phyloP scores from a whole-genome alignment of 495 filamentous ascomycete genomes.

The Aspergillus bridgeri region DNA sequence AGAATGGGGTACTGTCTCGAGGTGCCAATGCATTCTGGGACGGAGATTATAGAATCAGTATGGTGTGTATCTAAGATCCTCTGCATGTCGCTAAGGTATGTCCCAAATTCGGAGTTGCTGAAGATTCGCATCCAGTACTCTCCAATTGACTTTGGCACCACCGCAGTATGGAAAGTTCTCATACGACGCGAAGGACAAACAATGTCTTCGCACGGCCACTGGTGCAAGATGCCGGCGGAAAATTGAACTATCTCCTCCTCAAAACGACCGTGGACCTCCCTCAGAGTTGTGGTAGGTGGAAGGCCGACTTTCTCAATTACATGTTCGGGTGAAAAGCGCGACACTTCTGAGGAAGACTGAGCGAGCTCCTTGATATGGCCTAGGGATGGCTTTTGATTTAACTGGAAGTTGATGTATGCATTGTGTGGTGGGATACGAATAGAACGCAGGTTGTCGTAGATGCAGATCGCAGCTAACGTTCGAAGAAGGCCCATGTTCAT shows the following conservation, averaged over 20 bases:
- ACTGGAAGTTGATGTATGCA: neutral
- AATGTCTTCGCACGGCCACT: neutral
- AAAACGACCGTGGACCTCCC: neutral
- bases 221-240: neutral
- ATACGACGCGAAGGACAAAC: neutral
- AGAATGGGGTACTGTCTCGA: neutral
- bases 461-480: neutral
- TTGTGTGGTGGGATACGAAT: neutral
- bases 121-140: neutral
- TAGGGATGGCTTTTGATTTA: slow-evolving; percentile 24
- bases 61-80: neutral
- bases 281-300: neutral
- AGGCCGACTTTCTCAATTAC: neutral
- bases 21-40: neutral
- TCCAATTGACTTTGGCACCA: neutral
- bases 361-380: neutral
- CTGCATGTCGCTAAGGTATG: neutral
- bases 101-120: neutral
- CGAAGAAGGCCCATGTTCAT: neutral
- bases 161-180: neutral
- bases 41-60: neutral
- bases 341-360: neutral
- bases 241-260: neutral
- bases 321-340: neutral
- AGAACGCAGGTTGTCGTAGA: neutral